These are phyloP conservation scores for Sporothrix phasma DNA, from an alignment of 2,329 filamentous ascomycete species.

Conservation along the genomic window DNA sequence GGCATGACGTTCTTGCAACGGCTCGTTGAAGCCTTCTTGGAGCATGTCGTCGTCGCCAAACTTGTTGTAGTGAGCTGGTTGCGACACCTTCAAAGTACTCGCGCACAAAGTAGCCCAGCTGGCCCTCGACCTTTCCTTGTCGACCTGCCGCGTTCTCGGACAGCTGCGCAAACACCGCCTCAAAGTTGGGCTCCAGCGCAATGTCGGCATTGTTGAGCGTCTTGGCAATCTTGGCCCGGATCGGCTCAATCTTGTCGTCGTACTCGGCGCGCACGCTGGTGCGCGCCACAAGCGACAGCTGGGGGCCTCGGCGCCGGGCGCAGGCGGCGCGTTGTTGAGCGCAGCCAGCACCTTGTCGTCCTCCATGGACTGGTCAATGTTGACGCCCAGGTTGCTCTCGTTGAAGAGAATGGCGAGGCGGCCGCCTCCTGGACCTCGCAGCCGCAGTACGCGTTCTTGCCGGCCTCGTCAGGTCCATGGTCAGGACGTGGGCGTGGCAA, in stretches of 20 bases:
- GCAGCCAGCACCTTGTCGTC: slow-evolving; percentile 32
- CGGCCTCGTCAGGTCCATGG: slow-evolving; percentile 35
- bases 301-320: slow-evolving; percentile 14
- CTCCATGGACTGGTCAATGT: slow-evolving; percentile 33
- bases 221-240: slow-evolving; percentile 29
- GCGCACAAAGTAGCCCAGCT: slow-evolving; percentile 32
- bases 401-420: slow-evolving; percentile 40
- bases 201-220: slow-evolving; percentile 32
- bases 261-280: slow-evolving; percentile 35
- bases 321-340: slow-evolving; percentile 35
- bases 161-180: slow-evolving; percentile 34
- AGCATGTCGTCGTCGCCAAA: slow-evolving; percentile 33
- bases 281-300: slow-evolving; percentile 36
- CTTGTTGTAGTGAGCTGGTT: slow-evolving; percentile 18
- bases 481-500: slow-evolving; percentile 35
- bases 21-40: slow-evolving; percentile 39
- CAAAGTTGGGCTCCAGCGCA: slow-evolving; percentile 39
- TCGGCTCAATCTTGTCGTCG: slow-evolving; percentile 32
- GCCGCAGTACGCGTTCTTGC: slow-evolving; percentile 35
- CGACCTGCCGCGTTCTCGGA: slow-evolving; percentile 23
- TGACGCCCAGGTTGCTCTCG: slow-evolving; percentile 34
- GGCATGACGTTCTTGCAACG: slow-evolving; percentile 33
- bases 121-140: slow-evolving; percentile 32
- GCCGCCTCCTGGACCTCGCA: slow-evolving; percentile 30
- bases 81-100: slow-evolving; percentile 35